Conservation (phyloP, 306 rosid species). For the Gastrolobium villosum region DNA sequence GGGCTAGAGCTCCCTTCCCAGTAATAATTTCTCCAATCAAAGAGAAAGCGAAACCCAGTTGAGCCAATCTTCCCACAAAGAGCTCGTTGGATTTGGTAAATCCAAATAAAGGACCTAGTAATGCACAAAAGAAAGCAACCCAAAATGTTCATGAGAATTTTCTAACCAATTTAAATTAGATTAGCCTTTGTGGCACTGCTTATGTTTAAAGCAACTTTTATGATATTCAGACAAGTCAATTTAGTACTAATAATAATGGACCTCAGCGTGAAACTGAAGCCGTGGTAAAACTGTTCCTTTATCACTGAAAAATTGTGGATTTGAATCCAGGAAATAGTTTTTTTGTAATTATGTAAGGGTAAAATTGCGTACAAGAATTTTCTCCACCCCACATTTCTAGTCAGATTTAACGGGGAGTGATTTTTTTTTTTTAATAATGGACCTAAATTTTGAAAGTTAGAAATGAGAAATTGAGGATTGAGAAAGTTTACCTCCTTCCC, state of each 20-base stretch:
- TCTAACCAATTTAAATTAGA: not conserved
- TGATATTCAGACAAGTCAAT: not conserved
- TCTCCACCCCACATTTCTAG: no score
- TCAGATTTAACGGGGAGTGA: no score
- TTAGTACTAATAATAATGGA: not conserved
- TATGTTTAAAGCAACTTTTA: not conserved
- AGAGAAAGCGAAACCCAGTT: conserved; percentile 91
- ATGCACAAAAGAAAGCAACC: not conserved
- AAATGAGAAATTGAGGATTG: conserved; percentile 9
- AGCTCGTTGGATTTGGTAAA: conserved; percentile 94
- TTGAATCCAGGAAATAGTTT: no score
- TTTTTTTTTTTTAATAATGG: no score
- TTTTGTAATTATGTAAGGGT: no score
- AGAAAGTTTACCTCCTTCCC: conserved; percentile 72
- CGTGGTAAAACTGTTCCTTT: no score
- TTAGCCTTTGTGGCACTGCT: no score
- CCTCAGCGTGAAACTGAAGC: no score
- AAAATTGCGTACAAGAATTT: no score
- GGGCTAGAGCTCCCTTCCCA: conserved; percentile 97
- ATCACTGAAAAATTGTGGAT: no score
- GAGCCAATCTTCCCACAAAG: conserved; percentile 98
- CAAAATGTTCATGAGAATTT: conserved; percentile 1
- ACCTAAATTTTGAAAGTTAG: not conserved
- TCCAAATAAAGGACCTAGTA: conserved; percentile 90
- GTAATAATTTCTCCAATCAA: conserved; percentile 94